Evolutionary conservation across 2,329 filamentous ascomycete genomes (phyloP), one percentile per base, ranked within the genome.

Genomic region (Epichloe baconii): DNA sequence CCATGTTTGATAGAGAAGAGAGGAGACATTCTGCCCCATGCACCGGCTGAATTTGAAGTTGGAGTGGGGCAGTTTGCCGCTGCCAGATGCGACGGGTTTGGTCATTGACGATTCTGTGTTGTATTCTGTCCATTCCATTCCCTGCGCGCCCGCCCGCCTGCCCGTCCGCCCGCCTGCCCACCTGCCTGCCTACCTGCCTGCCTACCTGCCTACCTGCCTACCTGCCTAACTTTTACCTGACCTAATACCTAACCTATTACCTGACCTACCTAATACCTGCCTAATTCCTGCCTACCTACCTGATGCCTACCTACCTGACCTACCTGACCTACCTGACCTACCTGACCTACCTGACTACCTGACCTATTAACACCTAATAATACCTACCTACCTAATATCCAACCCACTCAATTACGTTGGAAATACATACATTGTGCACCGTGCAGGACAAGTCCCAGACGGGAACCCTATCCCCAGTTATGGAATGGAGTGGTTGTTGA

Each of bases 21-120:
- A 31, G 31, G 31, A 31, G 31, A 21, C 12, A 17, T 40, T 15
- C 19, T 41, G 26, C 48, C 36, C 37, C 31, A 41, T 34, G 40
- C 31, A 21, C 23, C 31, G 37, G 38, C 23, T 42, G 38, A 47
- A 19, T 38, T 38, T 31, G 44, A 49, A 21, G 50, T 6, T 45
- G 31, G 34, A 38, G 35, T 43, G 40, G 15, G 46, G 34, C 47
- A 41, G 34, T 15, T 26, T 44, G 40, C 44, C 23, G 44, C 44
- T 48, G 35, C 48, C 48, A 41, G 48, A 47, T 53, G 48, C 40
- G 45, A 53, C 51, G 48, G 45, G 48, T 48, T 53, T 37, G 51
- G 23, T 37, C 23, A 44, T 47, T 26, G 38, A 47, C 37, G 44
- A 34, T 31, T 31, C 31, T 50, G 51, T 47, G 36, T 7, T 37